Evolutionary conservation across 257 asterid species (phyloP), one percentile per base, ranked within the genome.

Genomic region (Nemophila menziesii): DNA sequence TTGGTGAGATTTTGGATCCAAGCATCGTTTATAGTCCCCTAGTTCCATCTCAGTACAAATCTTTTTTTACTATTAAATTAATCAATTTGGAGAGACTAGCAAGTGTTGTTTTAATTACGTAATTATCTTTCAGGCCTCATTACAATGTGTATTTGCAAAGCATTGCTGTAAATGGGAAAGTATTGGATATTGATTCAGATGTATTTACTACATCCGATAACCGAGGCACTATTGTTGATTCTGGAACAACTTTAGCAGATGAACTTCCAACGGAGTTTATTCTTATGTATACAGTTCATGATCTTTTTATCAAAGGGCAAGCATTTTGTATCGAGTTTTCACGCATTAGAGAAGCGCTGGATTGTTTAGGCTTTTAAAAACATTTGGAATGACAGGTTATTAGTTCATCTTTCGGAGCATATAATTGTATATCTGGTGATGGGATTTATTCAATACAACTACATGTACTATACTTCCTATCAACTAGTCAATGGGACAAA

Each of bases 1-100:
- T 86, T 74, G 96, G 96, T 64, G 86, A 82, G 78, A 74, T 86
- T 72, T 64, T 79, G 93, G 93, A 82, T 54, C 79, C 93, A 1
- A 79, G 82, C 62, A 71, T 86, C 68, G 82, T 74, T 59, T 86
- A 86, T 63, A 86, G 84, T 58, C 94, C 96, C 63, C 96, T 82
- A 51, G 94, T 79, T 62, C 94, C 86, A 43, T 79, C 93, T 54
- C 94, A 82, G 94, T 86, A 76, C 71, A 90, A 82, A 67, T 59
- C 52, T 46, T 53, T 53, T 55, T n/a, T n/a, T n/a, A n/a, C n/a
- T n/a, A n/a, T n/a, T n/a, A n/a, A n/a, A n/a, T n/a, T n/a, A n/a
- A n/a, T 29, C n/a, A 40, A 40, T 16, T 40, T 40, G 13, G n/a
- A 11, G 21, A 40, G 21, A 16, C 9, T 5, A 11, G 11, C 19